These are phyloP conservation scores for Bipolaris zeicola DNA, from an alignment of 2,329 filamentous ascomycete species.

Conservation along the genomic window DNA sequence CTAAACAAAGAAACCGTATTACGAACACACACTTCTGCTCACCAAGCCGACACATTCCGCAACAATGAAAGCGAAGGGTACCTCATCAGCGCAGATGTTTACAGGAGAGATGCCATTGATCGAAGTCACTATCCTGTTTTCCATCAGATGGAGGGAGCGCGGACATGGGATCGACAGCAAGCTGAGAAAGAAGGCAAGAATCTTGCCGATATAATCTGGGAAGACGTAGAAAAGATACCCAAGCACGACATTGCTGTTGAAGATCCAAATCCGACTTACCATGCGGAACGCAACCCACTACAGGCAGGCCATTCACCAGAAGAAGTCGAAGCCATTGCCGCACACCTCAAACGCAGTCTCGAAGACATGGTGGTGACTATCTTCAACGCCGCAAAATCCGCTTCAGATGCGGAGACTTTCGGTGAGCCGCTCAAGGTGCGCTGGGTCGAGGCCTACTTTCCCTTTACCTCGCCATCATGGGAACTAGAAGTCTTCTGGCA, in stretches of 20 bases:
- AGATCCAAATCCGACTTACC: slow-evolving; percentile 79
- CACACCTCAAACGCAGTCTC: slow-evolving; percentile 85
- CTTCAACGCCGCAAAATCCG: slow-evolving; percentile 76
- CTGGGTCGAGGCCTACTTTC: slow-evolving; percentile 98
- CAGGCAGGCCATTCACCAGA: slow-evolving; percentile 75
- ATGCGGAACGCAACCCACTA: slow-evolving; percentile 80
- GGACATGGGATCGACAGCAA: slow-evolving; percentile 78
- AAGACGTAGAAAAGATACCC: slow-evolving; percentile 73
- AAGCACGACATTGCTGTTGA: slow-evolving; percentile 77
- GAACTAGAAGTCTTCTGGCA: slow-evolving; percentile 95
- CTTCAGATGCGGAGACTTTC: slow-evolving; percentile 50
- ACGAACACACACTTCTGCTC: slow-evolving; percentile 91
- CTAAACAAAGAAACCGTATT: slow-evolving; percentile 82
- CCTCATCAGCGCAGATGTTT: slow-evolving; percentile 92
- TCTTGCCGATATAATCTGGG: slow-evolving; percentile 68
- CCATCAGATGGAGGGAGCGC: slow-evolving; percentile 97
- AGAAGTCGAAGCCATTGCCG: slow-evolving; percentile 81
- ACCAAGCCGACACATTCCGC: slow-evolving; percentile 83
- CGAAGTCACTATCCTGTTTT: slow-evolving; percentile 95
- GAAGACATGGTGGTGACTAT: slow-evolving; percentile 90
- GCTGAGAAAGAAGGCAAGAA: slow-evolving; percentile 53
- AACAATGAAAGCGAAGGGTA: slow-evolving; percentile 76
- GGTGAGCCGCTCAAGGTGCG: slow-evolving; percentile 78
- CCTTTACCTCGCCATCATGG: slow-evolving; percentile 94
- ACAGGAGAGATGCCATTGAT: slow-evolving; percentile 92